Evolutionary conservation across 176 grass and related monocot genomes (phyloP).

Genomic region (Hordeum marinum): DNA sequence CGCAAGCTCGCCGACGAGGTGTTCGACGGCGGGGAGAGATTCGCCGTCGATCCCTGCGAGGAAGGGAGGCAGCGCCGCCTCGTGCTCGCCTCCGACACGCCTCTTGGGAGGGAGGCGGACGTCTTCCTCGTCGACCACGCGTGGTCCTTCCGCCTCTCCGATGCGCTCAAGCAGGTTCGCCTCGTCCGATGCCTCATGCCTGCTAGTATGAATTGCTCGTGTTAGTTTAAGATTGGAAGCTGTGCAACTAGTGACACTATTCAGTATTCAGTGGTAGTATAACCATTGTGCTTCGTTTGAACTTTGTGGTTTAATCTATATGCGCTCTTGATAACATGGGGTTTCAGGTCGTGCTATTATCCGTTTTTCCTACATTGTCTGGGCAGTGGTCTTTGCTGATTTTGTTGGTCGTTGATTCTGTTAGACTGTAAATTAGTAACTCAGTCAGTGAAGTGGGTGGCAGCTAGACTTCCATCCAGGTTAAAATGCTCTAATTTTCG

Average conservation of each 20-base stretch:
- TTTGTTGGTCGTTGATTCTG: background rate
- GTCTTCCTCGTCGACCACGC: conserved; percentile 92
- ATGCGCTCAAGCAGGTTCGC: conserved; percentile 76
- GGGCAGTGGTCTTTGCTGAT: background rate
- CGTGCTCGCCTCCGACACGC: conserved; percentile 19
- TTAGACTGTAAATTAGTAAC: background rate
- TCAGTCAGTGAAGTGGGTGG: background rate
- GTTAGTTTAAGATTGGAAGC: background rate
- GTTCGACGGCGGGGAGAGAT: conserved; percentile 82
- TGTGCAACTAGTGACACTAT: background rate
- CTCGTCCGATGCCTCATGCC: background rate
- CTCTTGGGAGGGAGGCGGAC: conserved; percentile 50
- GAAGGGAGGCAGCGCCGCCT: conserved; percentile 60
- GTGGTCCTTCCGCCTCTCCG: conserved; percentile 83
- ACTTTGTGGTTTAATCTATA: background rate
- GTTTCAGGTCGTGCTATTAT: background rate
- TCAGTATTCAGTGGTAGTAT: background rate
- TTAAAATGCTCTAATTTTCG: background rate
- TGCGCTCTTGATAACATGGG: background rate
- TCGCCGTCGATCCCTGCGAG: conserved; percentile 66
- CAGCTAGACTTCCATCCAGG: background rate
- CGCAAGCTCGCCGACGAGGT: conserved; percentile 71
- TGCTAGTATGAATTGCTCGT: background rate
- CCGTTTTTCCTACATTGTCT: background rate
- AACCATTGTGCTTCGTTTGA: background rate